Evolutionary conservation across 1,284 basidiomycete species (phyloP), one percentile per base, ranked within the genome.

Genomic region (Irpex sp.): DNA sequence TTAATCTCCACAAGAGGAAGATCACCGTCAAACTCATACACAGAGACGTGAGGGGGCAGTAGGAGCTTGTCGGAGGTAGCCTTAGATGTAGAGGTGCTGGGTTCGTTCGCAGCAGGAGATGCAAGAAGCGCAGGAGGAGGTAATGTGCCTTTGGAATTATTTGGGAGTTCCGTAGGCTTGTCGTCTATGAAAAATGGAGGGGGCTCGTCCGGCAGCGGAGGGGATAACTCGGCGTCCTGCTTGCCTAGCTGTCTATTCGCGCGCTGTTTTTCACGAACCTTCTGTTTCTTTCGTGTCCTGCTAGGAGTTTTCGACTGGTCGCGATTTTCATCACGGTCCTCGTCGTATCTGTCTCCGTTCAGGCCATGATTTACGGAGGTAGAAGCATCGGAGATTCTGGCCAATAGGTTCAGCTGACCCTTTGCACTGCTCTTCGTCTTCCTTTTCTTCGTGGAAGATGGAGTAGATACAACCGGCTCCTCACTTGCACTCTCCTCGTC

Each of bases 21-120:
- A 33, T 64, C 66, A 5, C 65, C 72, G 5, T 74, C 75, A 19
- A 77, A 78, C 57, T 66, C 67, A 21, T 83, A 72, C 1, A 90
- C 74, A 9, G 79, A 79, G 21, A 91, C 89, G 73, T 91, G 88
- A 0, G 82, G 72, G 0, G 88, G 88, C 9, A 90, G 74, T 23
- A 88, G 71, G 18, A 90, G 71, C 21, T 54, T 28, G 14, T 16
- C 18, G 16, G 28, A 33, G 28, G 28, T 33, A 33, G 28, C 28
- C 28, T 16, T 54, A 12, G 9, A 19, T 33, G 28, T 23, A 14
- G 23, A 8, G 52, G 28, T 18, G 21, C 28, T 23, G 6, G 21
- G 9, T 10, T 51, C 48, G 18, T 21, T 23, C 16, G 19, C 63
- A 14, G 57, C 58, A 19, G 58, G 49, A 48, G 28, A 48, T 23